Conservation (phyloP, 345 rosid genomes). For the Tarenaya hassleriana region DNA sequence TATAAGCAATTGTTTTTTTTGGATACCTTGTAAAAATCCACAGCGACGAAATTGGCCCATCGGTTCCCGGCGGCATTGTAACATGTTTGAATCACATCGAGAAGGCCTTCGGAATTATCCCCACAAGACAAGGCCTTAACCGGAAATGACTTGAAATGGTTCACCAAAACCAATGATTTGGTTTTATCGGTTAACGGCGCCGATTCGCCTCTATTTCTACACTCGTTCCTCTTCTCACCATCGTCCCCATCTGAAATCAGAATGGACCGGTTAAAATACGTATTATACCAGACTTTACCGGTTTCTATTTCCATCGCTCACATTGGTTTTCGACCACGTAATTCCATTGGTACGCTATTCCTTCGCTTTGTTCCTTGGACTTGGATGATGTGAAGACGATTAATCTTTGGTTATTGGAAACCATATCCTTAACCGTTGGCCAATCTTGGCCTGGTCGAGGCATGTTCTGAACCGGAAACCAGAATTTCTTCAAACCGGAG, state of each 20-base stretch:
- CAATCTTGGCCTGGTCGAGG: slow-evolving; percentile 45
- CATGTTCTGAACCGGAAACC: slow-evolving; percentile 49
- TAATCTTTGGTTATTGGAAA: slow-evolving; percentile 39
- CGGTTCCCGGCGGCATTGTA: slow-evolving; percentile 36
- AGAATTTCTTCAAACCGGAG: slow-evolving; percentile 48
- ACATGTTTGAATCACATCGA: slow-evolving; percentile 36
- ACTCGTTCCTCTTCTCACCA: slow-evolving; percentile 27
- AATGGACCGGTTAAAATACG: slow-evolving; percentile 1
- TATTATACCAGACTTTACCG: too few relatives aligned
- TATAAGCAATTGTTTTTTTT: neutral
- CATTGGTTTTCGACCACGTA: slow-evolving; percentile 51
- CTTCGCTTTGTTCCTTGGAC: slow-evolving; percentile 41
- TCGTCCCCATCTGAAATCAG: slow-evolving; percentile 34
- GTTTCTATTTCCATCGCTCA: slow-evolving; percentile 13
- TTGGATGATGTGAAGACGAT: slow-evolving; percentile 45
- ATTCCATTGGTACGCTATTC: slow-evolving; percentile 64
- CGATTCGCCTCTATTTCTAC: slow-evolving; percentile 44
- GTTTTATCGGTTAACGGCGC: slow-evolving; percentile 35
- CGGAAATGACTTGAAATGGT: slow-evolving; percentile 40
- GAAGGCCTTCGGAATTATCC: slow-evolving; percentile 37
- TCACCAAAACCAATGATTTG: slow-evolving; percentile 42
- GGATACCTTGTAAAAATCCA: slow-evolving; percentile 47
- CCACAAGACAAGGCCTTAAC: slow-evolving; percentile 27
- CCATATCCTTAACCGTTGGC: slow-evolving; percentile 49
- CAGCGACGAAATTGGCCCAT: slow-evolving; percentile 54